phyloP scores from a whole-genome alignment of 495 filamentous ascomycete species.

The Melanomma pulvis-pyrius region DNA sequence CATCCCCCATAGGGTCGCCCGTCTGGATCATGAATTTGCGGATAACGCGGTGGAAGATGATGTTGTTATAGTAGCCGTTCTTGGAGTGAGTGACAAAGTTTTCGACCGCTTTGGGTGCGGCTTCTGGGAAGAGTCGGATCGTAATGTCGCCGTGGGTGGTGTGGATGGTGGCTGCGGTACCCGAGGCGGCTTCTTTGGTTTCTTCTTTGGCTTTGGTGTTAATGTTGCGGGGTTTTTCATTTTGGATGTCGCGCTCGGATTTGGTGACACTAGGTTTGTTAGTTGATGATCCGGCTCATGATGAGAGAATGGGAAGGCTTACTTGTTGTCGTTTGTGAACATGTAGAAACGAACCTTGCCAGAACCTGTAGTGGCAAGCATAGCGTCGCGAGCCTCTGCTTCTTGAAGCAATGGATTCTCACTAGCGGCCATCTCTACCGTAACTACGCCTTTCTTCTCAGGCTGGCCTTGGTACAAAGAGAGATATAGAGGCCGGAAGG shows the following conservation, averaged over 20 bases:
- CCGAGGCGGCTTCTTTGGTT: constrained; percentile 66
- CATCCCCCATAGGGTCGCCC: constrained; percentile 92
- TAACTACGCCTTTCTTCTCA: constrained; percentile 85
- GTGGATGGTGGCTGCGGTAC: constrained; percentile 81
- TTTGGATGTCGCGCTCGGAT: constrained; percentile 86
- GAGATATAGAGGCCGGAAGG: constrained; percentile 78
- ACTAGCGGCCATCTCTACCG: constrained; percentile 96
- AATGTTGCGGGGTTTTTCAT: constrained; percentile 78
- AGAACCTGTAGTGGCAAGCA: constrained; percentile 79
- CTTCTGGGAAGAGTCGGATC: constrained; percentile 88
- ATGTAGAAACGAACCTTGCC: constrained; percentile 96
- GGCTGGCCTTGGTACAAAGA: constrained; percentile 95
- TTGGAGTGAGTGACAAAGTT: constrained; percentile 94
- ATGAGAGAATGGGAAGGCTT: background rate
- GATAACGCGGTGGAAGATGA: constrained; percentile 96
- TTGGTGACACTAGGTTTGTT: constrained; percentile 61
- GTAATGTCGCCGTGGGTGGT: constrained; percentile 95
- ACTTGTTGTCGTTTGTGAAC: constrained; percentile 85
- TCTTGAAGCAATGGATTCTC: constrained; percentile 91
- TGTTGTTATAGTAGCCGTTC: constrained; percentile 92
- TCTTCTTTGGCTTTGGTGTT: constrained; percentile 55
- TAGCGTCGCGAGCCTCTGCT: constrained; percentile 87
- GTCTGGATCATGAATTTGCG: constrained; percentile 98
- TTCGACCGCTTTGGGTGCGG: constrained; percentile 94
- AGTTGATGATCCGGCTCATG: background rate